phyloP scores from a whole-genome alignment of 495 filamentous ascomycete species.

The Pyrenopolyporus hunteri region DNA sequence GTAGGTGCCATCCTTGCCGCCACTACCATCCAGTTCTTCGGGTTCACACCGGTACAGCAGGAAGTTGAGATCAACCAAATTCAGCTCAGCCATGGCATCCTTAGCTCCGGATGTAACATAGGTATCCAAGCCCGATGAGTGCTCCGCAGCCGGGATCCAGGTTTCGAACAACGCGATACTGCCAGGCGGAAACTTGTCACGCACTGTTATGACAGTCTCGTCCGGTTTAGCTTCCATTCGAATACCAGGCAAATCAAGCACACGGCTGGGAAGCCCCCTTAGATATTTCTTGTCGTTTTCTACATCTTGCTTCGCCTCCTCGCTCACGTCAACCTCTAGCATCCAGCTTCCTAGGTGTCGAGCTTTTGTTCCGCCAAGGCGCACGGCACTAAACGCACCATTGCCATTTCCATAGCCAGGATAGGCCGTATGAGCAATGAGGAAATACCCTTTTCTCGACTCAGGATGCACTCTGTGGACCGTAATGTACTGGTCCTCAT shows the following conservation, averaged over 20 bases:
- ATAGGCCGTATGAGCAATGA: constrained; percentile 94
- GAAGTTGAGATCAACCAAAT: constrained; percentile 86
- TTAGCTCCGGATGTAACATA: constrained; percentile 83
- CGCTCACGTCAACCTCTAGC: constrained; percentile 77
- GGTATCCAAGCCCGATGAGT: constrained; percentile 77
- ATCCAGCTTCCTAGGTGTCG: constrained; percentile 87
- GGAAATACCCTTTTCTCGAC: constrained; percentile 88
- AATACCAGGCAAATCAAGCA: constrained; percentile 73
- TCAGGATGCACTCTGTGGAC: constrained; percentile 93
- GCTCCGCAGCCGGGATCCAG: constrained; percentile 84
- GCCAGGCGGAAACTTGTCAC: constrained; percentile 83
- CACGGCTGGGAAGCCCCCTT: constrained; percentile 79
- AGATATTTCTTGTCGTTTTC: constrained; percentile 72
- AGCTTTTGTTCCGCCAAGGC: constrained; percentile 73
- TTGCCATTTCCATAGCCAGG: constrained; percentile 84
- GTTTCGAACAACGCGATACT: constrained; percentile 96
- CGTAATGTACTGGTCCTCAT: constrained; percentile 93
- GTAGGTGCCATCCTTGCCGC: constrained; percentile 84
- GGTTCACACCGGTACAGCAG: constrained; percentile 89
- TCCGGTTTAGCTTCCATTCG: constrained; percentile 68
- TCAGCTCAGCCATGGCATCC: constrained; percentile 74
- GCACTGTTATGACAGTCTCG: constrained; percentile 80
- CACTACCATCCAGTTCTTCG: constrained; percentile 84
- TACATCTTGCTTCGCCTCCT: constrained; percentile 66
- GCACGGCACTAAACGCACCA: constrained; percentile 75